Evolutionary conservation across 768 basidiomycete genomes (phyloP), one percentile per base, ranked within the genome.

Genomic region (Gyrodon lividus): DNA sequence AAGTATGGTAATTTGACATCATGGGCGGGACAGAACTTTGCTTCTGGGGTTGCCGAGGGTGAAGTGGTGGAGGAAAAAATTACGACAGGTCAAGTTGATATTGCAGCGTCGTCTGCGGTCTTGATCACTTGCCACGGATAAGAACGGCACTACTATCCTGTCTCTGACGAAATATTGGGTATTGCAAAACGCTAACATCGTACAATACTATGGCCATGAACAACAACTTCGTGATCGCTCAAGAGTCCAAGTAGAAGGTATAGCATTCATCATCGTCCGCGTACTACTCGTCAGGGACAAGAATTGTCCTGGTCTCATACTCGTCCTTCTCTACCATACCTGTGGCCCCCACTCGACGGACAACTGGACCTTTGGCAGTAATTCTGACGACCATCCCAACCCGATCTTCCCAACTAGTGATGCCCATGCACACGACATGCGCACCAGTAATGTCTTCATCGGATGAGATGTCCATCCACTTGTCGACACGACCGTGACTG

Each of bases 21-120:
- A 2, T 81, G 78, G 78, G 79, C 77, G 1, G 78, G 80, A 1
- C 79, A 79, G 58, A 73, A 66, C 14, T 81, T 73, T 48, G 47
- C 55, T 14, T 56, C 67, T 44, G 80, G 78, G 0, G 39, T 72
- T 19, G 70, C 73, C 0, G 58, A 58, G 31, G 79, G 79, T 24
- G 47, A 56, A 17, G 31, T 74, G 34, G 56, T 65, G 5, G 76
- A 78, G 58, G 75, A 79, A 50, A 67, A 56, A 17, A 59, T 76
- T 22, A 50, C 23, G 20, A 70, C 68, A 20, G 70, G 70, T 12
- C 56, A 59, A 39, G 59, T 77, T 35, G 57, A 59, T 0, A 67
- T 77, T 8, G 61, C 63, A 5, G 75, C 71, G 13, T 76, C 75
- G 14, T 66, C 69, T 41, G 75, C 72, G 2, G 67, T 65, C 6